Percentiles rank a stretch among this genome's conserved stretches.
Conservation (phyloP, 306 rosid genomes). For the Sesbania bispinosa region DNA sequence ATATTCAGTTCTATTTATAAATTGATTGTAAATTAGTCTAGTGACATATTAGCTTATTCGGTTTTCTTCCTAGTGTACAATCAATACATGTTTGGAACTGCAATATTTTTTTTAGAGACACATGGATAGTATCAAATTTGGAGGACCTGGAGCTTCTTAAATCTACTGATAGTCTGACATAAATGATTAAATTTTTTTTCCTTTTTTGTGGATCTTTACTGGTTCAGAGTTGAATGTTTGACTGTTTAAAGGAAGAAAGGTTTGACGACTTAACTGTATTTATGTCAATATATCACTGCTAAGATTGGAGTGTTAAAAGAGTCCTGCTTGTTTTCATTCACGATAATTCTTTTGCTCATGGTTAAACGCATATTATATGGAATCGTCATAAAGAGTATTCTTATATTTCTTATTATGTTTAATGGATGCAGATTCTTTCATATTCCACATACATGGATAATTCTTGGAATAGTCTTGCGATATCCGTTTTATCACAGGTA, state of each 20-base stretch:
- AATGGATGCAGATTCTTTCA: slow-evolving; percentile 71
- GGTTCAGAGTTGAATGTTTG: slow-evolving; percentile 10
- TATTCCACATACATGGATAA: slow-evolving; percentile 73
- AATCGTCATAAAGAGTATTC: slow-evolving; percentile 2
- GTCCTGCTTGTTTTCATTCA: slow-evolving; percentile 18
- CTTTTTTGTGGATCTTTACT: not conserved
- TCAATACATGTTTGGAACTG: not conserved
- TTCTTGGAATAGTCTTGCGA: slow-evolving; percentile 76
- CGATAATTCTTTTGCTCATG: not conserved
- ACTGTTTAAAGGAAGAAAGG: not conserved
- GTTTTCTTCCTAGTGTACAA: not conserved
- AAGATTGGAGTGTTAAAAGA: slow-evolving; percentile 10
- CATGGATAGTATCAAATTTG: not conserved
- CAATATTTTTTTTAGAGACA: not conserved
- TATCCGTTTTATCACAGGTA: slow-evolving; percentile 83
- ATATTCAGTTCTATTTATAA: not conserved
- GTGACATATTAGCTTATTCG: not conserved
- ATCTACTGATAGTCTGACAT: not conserved
- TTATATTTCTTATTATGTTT: slow-evolving; percentile 24
- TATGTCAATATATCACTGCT: not conserved
- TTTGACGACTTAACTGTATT: slow-evolving; percentile 9
- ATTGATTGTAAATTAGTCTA: not conserved
- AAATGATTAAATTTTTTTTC: not conserved
- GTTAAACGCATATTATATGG: slow-evolving; percentile 15
- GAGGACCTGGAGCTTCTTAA: slow-evolving; percentile 5